Evolutionary conservation across 768 basidiomycete species (phyloP).

Genomic region (Pisolithus orientalis): DNA sequence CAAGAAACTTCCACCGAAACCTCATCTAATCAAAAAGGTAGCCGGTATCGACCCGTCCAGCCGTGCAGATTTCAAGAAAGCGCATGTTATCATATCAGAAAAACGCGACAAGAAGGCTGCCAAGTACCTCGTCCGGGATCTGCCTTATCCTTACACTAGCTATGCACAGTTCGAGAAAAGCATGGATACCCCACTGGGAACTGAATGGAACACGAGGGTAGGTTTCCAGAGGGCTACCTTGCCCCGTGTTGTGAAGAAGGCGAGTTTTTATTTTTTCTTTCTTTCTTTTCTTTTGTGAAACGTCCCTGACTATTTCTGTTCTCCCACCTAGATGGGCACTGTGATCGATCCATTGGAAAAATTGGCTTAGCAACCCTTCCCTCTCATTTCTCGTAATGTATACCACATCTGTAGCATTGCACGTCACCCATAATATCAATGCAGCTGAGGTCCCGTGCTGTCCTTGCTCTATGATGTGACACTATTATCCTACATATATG

Average conservation of each 20-base stretch:
- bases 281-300: conserved; percentile 3
- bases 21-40: conserved; percentile 72
- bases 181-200: conserved; percentile 75
- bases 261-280: conserved; percentile 16
- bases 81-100: conserved; percentile 93
- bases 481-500: too few relatives aligned
- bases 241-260: conserved; percentile 86
- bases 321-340: conserved; percentile 48
- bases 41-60: conserved; percentile 73
- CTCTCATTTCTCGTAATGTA: too few relatives aligned
- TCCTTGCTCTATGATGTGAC: too few relatives aligned
- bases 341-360: conserved; percentile 69
- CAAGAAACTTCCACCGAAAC: conserved; percentile 52
- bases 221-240: conserved; percentile 80
- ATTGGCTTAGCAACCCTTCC: conserved; percentile 21
- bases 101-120: conserved; percentile 90
- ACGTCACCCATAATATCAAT: too few relatives aligned
- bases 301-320: background rate
- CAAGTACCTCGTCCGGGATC: conserved; percentile 84
- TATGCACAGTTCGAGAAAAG: conserved; percentile 86
- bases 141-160: conserved; percentile 93
- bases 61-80: conserved; percentile 79
- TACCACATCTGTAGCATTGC: too few relatives aligned
- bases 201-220: conserved; percentile 90
- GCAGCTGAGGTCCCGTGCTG: too few relatives aligned